phyloP scores from a whole-genome alignment of 208 protist species.

The Wallacemonas collosoma region DNA sequence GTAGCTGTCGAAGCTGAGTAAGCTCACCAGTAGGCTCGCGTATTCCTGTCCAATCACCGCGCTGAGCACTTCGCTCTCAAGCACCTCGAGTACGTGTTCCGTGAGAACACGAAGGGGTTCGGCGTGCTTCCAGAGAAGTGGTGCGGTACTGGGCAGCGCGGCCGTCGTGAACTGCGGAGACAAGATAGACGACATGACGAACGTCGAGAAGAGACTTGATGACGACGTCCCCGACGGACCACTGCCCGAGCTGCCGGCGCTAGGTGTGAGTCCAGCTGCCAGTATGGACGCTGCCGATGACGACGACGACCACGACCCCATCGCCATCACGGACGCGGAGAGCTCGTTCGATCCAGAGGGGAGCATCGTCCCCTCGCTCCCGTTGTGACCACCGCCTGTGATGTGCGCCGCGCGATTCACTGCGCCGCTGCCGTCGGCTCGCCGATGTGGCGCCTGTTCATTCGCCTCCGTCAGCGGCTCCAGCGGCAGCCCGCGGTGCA shows the following conservation, averaged over 20 bases:
- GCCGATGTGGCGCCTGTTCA: neutral
- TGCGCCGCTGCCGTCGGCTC: neutral
- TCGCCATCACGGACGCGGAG: neutral
- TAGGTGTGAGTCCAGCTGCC: too few relatives aligned
- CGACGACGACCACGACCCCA: neutral
- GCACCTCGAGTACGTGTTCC: constrained; percentile 68
- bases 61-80: constrained; percentile 61
- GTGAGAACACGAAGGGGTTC: constrained; percentile 51
- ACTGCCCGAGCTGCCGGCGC: too few relatives aligned
- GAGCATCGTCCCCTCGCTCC: neutral
- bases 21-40: constrained; percentile 41
- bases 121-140: constrained; percentile 76
- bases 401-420: neutral
- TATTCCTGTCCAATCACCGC: constrained; percentile 66
- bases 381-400: too few relatives aligned
- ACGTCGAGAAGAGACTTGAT: neutral
- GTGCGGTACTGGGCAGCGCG: constrained; percentile 30
- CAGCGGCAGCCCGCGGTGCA: constrained; percentile 49
- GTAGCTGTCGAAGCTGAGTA: constrained; percentile 60
- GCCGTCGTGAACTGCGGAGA: constrained; percentile 1
- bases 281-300: neutral
- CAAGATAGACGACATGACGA: neutral
- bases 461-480: constrained; percentile 26
- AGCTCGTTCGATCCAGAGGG: neutral
- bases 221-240: too few relatives aligned